Conservation (phyloP, 2,329 filamentous ascomycete genomes). For the Lecanosticta acicola region DNA sequence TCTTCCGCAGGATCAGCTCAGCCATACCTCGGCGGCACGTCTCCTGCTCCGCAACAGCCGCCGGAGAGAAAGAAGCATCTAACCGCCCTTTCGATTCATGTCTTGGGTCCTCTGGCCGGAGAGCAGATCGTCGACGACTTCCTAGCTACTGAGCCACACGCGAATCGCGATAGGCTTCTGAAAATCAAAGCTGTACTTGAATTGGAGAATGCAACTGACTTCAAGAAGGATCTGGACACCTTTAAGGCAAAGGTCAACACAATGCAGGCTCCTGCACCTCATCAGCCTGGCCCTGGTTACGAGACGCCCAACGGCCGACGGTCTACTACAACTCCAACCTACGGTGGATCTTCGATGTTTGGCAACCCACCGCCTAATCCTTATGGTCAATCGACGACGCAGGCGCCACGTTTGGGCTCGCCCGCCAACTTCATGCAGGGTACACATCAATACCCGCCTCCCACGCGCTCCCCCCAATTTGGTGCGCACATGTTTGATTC, state of each 20-base stretch:
- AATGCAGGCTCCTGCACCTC: conserved; percentile 20
- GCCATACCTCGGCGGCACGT: conserved; percentile 14
- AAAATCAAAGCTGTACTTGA: conserved; percentile 23
- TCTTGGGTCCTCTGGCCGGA: conserved; percentile 21
- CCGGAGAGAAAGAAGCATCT: conserved; percentile 20
- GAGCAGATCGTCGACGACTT: conserved; percentile 25
- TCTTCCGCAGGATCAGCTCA: conserved; percentile 16
- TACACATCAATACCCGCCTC: conserved; percentile 12
- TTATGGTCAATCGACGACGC: conserved; percentile 10
- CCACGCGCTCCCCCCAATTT: conserved; percentile 20
- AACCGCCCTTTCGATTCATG: conserved; percentile 27
- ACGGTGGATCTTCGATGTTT: conserved; percentile 27
- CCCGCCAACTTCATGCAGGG: conserved; percentile 23
- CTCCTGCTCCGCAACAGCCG: conserved; percentile 10
- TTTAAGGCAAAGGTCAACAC: conserved; percentile 22
- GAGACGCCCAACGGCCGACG: conserved; percentile 16
- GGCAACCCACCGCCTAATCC: conserved; percentile 17
- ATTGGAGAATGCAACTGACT: conserved; percentile 16
- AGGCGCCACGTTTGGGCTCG: conserved; percentile 24
- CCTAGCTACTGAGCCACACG: conserved; percentile 25
- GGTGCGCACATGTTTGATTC: conserved; percentile 23
- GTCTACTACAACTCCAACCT: conserved; percentile 17
- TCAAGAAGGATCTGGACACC: conserved; percentile 17
- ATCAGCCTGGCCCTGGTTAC: conserved; percentile 15
- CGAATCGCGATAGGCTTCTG: conserved; percentile 23